Base-by-base conservation (phyloP, 495 filamentous ascomycete genomes). In the Amphirosellinia nigrospora region DNA sequence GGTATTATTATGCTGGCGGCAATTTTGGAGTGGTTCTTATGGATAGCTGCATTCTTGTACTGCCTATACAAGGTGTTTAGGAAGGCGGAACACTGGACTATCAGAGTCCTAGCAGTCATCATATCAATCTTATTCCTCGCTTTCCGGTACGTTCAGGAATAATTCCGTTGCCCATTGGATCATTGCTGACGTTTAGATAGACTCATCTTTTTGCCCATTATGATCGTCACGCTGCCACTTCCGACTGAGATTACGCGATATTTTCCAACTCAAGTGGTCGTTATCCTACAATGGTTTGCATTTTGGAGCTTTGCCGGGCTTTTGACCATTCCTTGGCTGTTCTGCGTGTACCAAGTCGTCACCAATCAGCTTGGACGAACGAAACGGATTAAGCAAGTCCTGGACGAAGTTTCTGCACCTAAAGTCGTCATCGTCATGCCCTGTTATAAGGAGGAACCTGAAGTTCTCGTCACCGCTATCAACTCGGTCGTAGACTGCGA, bases 341-440 rank as follows among this genome's bases (percentile, higher is more conserved):
- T 97, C 74, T 98, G 95, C 79, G 87, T 98, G 53, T 97, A 96
- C 76, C 89, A 94, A 72, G 87, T 97, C 16, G 90, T 97, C 59
- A 97, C 93, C 9, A 91, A 94, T 77, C 90, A 90, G 39, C 82
- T 98, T 30, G 95, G 96, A 45, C 88, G 93, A 60, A 91, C 83
- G 32, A 93, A 92, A 73, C 87, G 90, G 41, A 92, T 97, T 73
- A 94, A 97, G 76, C 85, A 92, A 58, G 89, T 93, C 0, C 82
- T 98, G 59, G 93, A 98, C 77, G 93, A 97, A 73, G 81, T 85
- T 0, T 92, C 90, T 9, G 95, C 96, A 2, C 96, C 96, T 0
- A 99, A 98, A 79, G 93, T 96, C 8, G 94, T 98, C 50, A 93
- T 98, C 65, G 91, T 98, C 52, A 98, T 99, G 94, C 96, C 96